Percentiles rank a stretch among this genome's conserved stretches.
phyloP scores from a whole-genome alignment of 345 rosid species.

The Aquilaria malaccensis region DNA sequence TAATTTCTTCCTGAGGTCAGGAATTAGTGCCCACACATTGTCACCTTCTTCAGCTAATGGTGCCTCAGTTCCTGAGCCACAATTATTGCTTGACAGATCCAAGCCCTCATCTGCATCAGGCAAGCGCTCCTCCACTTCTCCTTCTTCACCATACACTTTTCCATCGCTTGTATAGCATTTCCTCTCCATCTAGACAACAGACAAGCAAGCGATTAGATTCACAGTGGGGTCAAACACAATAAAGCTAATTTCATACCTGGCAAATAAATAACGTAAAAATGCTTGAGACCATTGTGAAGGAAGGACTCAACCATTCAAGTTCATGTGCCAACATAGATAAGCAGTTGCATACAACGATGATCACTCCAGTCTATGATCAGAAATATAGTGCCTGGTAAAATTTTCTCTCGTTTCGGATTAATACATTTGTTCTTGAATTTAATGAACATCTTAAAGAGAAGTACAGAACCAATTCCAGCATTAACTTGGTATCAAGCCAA shows the following conservation, averaged over 20 bases:
- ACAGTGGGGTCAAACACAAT: neutral
- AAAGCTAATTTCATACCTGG: neutral
- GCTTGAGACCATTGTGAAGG: too few species aligned
- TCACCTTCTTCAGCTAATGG: slow-evolving; percentile 38
- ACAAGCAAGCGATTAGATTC: slow-evolving; percentile 7
- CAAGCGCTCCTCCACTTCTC: slow-evolving; percentile 11
- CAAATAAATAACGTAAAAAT: neutral
- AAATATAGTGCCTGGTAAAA: too few species aligned
- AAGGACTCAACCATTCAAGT: too few species aligned
- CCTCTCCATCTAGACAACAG: slow-evolving; percentile 30
- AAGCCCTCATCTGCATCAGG: slow-evolving; percentile 24
- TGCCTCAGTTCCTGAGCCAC: slow-evolving; percentile 21
- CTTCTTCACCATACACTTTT: slow-evolving; percentile 24
- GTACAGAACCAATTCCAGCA: too few species aligned
- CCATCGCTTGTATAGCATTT: slow-evolving; percentile 37
- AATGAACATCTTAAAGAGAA: too few species aligned
- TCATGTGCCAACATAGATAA: too few species aligned
- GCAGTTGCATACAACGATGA: too few species aligned
- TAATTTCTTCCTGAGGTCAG: slow-evolving; percentile 56
- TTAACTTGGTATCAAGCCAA: too few species aligned
- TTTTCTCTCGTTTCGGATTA: too few species aligned
- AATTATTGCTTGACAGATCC: slow-evolving; percentile 20
- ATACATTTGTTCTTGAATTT: too few species aligned
- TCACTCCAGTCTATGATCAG: too few species aligned
- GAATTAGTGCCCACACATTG: slow-evolving; percentile 82